Conservation (phyloP, 345 rosid genomes). For the Lepidium aucheri region DNA sequence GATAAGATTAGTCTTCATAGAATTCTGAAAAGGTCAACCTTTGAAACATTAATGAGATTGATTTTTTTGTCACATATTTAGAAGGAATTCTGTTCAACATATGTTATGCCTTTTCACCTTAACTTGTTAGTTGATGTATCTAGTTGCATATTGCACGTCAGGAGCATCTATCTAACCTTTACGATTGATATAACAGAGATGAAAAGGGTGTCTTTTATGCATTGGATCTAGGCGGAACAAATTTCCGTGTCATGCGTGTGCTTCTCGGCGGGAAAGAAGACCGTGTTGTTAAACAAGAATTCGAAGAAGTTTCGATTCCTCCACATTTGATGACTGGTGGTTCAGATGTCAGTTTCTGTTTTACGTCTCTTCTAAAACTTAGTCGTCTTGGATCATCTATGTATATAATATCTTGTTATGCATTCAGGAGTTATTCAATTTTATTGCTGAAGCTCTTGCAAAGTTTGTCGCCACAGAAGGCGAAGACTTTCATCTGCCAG, state of each 20-base stretch:
- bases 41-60: neutral
- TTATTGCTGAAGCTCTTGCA: constrained; percentile 67
- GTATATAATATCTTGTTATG: neutral
- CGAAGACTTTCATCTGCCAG: constrained; percentile 38
- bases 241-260: constrained; percentile 86
- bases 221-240: constrained; percentile 95
- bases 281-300: constrained; percentile 64
- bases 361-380: neutral
- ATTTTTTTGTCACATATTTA: neutral
- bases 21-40: neutral
- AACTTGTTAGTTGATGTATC: neutral
- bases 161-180: neutral
- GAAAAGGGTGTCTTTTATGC: constrained; percentile 88
- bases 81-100: neutral
- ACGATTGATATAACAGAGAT: constrained; percentile 31
- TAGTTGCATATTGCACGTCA: neutral
- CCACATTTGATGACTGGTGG: constrained; percentile 77
- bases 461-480: constrained; percentile 77
- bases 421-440: constrained; percentile 53
- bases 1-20: neutral
- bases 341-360: constrained; percentile 46
- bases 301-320: constrained; percentile 79
- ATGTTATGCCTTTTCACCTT: neutral
- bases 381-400: neutral
- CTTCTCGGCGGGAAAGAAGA: constrained; percentile 62